These are phyloP conservation scores for Salix koriyanagi DNA, from an alignment of 345 rosid species.

Conservation along the genomic window DNA sequence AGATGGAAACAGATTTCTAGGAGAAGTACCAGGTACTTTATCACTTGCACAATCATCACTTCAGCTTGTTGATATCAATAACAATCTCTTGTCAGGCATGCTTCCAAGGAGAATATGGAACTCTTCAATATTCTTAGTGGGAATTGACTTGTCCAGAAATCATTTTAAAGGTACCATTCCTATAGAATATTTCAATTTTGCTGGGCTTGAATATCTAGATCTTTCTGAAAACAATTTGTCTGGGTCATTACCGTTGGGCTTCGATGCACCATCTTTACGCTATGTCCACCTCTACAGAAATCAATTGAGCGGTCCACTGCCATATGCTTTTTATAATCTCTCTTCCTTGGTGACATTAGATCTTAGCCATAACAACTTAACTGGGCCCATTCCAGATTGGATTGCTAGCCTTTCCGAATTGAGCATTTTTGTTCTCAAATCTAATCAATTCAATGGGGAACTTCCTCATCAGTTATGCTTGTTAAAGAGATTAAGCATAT, in stretches of 20 bases:
- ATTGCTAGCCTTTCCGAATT: background rate
- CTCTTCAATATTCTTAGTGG: too few species aligned
- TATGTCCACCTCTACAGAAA: slow-evolving; percentile 10
- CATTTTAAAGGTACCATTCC: too few species aligned
- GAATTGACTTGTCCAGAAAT: too few species aligned
- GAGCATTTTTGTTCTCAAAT: background rate
- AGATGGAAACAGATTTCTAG: too few species aligned
- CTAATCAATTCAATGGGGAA: background rate
- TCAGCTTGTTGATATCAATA: too few species aligned
- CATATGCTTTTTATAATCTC: background rate
- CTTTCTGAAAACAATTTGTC: background rate
- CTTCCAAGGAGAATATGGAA: too few species aligned
- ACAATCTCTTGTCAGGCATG: too few species aligned
- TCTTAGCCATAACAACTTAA: background rate
- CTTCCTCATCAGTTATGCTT: background rate
- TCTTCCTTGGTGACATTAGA: background rate
- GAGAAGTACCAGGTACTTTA: too few species aligned
- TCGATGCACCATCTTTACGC: background rate
- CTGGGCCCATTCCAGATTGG: background rate
- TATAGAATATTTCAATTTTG: too few species aligned
- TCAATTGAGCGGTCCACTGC: background rate
- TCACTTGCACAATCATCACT: too few species aligned
- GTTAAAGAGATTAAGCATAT: background rate
- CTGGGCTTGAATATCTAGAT: background rate
- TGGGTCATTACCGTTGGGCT: background rate